Conservation (phyloP, 352 stramenopile genomes). For the Salisapilia sapeloensis region DNA sequence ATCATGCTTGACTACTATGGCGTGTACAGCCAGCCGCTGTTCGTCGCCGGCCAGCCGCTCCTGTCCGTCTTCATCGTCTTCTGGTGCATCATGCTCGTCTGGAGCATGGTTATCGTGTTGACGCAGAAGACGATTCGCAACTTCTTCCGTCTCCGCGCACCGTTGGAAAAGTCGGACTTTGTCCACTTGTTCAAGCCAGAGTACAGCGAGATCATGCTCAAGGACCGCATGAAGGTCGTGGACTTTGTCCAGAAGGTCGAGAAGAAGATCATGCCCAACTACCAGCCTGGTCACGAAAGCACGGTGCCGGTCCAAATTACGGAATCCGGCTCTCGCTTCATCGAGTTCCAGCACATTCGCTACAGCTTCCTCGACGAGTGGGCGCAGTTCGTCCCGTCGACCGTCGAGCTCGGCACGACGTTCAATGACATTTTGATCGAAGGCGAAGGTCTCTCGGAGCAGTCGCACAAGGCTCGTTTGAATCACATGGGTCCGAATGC, state of each 20-base stretch:
- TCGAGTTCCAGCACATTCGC: conserved; percentile 27
- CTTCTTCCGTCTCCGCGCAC: conserved; percentile 6
- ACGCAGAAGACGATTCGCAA: conserved; percentile 2
- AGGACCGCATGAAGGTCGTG: conserved; percentile 2
- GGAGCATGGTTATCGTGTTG: conserved; percentile 4
- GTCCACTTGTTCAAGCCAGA: conserved; percentile 11
- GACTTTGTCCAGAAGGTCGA: conserved; percentile 1
- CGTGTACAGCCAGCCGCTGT: conserved; percentile 3
- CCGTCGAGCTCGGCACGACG: conserved; percentile 9
- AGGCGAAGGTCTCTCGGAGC: conserved; percentile 8
- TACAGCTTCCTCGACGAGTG: conserved; percentile 15
- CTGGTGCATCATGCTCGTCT: conserved; percentile 5
- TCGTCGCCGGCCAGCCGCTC: conserved; percentile 4
- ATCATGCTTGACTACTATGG: conserved; percentile 5
- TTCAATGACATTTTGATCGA: conserved; percentile 5
- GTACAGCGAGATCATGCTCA: conserved; percentile 5
- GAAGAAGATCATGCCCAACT: conserved; percentile 3
- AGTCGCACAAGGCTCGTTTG: conserved; percentile 5
- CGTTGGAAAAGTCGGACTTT: conserved; percentile 5
- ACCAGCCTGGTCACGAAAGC: conserved; percentile 3
- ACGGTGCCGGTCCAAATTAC: conserved; percentile 7
- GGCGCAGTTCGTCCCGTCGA: conserved; percentile 9
- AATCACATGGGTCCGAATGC: conserved; percentile 10
- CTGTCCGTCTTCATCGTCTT: conserved; percentile 6
- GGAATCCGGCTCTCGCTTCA: conserved; percentile 4